These are phyloP conservation scores for Odontarrhena argentea DNA, from an alignment of 345 rosid species.

Conservation along the genomic window DNA sequence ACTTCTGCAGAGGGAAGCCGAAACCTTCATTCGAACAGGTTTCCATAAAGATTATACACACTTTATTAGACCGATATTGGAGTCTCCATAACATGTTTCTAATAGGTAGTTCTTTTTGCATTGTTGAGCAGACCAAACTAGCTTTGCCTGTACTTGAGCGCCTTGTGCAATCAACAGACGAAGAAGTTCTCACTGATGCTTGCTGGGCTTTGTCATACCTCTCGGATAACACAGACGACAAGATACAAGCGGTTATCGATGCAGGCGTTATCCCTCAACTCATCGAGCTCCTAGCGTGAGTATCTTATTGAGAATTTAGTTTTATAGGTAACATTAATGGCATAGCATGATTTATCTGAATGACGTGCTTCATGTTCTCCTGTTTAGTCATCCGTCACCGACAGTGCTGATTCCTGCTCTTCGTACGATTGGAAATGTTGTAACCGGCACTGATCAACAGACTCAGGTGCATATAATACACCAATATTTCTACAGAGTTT, in stretches of 20 bases:
- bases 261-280: constrained; percentile 75
- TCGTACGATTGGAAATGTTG: constrained; percentile 85
- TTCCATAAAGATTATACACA: constrained; percentile 4
- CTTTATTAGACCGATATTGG: constrained; percentile 5
- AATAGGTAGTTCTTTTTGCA: constrained; percentile 17
- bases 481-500: constrained; percentile 5
- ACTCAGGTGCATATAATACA: constrained; percentile 61
- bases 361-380: constrained; percentile 7
- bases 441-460: constrained; percentile 77
- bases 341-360: constrained; percentile 19
- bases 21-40: constrained; percentile 80
- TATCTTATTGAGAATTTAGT: constrained; percentile 21
- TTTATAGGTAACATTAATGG: not conserved
- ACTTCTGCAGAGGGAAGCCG: constrained; percentile 86
- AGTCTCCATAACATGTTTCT: constrained; percentile 24
- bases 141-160: constrained; percentile 74
- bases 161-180: constrained; percentile 72
- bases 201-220: constrained; percentile 86
- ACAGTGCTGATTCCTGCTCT: constrained; percentile 85
- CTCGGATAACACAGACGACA: constrained; percentile 70
- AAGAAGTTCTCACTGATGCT: constrained; percentile 85
- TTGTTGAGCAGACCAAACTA: constrained; percentile 56
- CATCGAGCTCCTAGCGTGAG: constrained; percentile 70
- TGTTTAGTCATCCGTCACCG: constrained; percentile 65
- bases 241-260: constrained; percentile 75